Conservation (phyloP, 192 early-diverging fungal genomes). For the Gonapodya sp. region DNA sequence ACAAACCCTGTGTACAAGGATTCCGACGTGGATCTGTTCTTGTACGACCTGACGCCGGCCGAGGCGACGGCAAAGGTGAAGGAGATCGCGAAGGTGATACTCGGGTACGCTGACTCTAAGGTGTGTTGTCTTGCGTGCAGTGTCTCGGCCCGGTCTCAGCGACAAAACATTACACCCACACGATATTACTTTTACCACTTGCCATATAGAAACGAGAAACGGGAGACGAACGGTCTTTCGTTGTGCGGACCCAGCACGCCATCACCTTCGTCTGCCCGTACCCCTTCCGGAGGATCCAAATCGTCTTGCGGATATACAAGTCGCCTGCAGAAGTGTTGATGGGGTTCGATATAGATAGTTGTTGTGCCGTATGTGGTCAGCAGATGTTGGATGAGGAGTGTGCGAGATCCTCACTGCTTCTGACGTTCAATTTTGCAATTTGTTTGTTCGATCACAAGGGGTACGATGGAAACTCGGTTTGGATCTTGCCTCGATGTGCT, state of each 20-base stretch:
- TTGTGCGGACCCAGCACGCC: constrained; percentile 10
- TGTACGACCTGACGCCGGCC: constrained; percentile 16
- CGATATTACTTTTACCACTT: not conserved
- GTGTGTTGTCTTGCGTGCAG: not conserved
- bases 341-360: constrained; percentile 20
- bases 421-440: not conserved
- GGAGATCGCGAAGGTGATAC: not conserved
- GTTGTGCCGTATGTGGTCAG: constrained; percentile 8
- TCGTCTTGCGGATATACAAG: constrained; percentile 20
- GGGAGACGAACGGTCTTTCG: not conserved
- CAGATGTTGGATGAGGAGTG: not conserved
- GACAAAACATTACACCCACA: not conserved
- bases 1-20: not conserved
- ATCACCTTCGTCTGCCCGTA: constrained; percentile 17
- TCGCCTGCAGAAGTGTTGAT: constrained; percentile 24
- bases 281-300: constrained; percentile 21
- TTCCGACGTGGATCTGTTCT: constrained; percentile 22
- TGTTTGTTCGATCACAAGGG: constrained; percentile 7
- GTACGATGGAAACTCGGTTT: constrained; percentile 16
- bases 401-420: too few relatives aligned
- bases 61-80: constrained; percentile 12
- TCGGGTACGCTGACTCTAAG: not conserved
- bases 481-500: constrained; percentile 6
- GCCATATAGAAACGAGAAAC: not conserved
- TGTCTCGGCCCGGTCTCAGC: too few relatives aligned